Evolutionary conservation across 305 asterid species (phyloP), one percentile per base, ranked within the genome.

Genomic region (Salvia sclarea): DNA sequence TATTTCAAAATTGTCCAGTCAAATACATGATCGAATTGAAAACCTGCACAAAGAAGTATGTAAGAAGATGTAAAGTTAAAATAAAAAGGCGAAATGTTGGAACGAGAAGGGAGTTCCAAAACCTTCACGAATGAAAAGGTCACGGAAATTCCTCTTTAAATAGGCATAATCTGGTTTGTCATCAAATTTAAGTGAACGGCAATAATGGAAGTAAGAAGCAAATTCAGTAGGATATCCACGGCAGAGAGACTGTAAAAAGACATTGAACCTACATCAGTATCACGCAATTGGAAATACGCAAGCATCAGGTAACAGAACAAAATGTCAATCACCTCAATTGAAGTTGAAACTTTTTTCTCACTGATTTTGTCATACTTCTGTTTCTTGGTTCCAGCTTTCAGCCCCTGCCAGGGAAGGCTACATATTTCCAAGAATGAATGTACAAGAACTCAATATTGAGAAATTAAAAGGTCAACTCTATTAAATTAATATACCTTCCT

Each of bases 371-470:
- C 96, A 30, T 92, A 87, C 77, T 92, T 92, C 73, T 86, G 96
- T 79, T 87, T 87, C 91, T 87, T 92, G 72, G 78, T 92, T 41
- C 98, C 96, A 44, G 96, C 98, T 83, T 81, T 89, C 80, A 92
- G 81, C 66, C 98, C 96, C 82, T 90, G 96, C 98, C 96, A 89
- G 35, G 96, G 96, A 78, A 87, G 92, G 79, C 96, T 89, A 31
- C 62, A 45, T 44, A 68, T 72, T 77, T 56, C 63, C 54, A n/a
- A 44, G 78, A 65, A 18, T 76, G 37, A 82, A 71, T 76, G 71
- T 6, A 17, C 44, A 22, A 31, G 69, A 73, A 55, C 40, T 47
- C 56, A 30, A 44, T 8, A 28, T 54, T 41, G 64, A 41, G 24
- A 54, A 76, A 5, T 16, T 2, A n/a, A 43, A 44, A 48, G 9